Evolutionary conservation across 1,139 yeast genomes (phyloP), one percentile per base, ranked within the genome.

Genomic region (Kodamaea alishanica): DNA sequence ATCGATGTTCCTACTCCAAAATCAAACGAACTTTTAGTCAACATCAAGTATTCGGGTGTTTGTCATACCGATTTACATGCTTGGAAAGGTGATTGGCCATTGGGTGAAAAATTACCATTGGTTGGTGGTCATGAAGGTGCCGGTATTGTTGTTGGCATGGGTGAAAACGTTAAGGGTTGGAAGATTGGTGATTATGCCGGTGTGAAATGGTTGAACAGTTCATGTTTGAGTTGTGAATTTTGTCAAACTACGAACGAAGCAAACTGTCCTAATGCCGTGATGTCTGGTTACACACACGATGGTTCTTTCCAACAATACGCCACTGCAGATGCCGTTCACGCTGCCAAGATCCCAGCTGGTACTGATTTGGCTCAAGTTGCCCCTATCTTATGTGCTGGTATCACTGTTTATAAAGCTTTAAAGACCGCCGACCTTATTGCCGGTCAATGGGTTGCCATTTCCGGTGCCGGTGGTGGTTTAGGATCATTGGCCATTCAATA

Each of bases 61-160:
- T 82, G 89, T 60, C 89, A 82, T 67, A 82, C 88, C 34, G 89
- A 82, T 59, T 72, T 82, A 55, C 89, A 82, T 62, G 89, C 87
- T 33, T 82, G 87, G 86, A 77, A 80, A 56, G 88, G 88, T 58
- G 88, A 82, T 59, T 81, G 88, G 88, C 88, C 88, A 43, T 65
- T 80, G 52, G 72, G 58, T 38, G 72, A 78, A 47, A 82, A 82
- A 60, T 70, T 81, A 49, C 88, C 89, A 28, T 68, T 83, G 48
- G 86, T 84, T 33, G 89, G 89, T 54, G 90, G 90, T 55, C 90
- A 83, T 60, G 90, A 83, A 67, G 92, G 92, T 68, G 88, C 88
- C 30, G 90, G 90, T 64, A 75, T 76, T 28, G 89, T 83, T 50
- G 89, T 83, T 39, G 88, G 75, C 32, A 67, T 76, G 61, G 90